Base-by-base conservation (phyloP, 1,284 basidiomycete genomes). In the Cerioporus squamosus region DNA sequence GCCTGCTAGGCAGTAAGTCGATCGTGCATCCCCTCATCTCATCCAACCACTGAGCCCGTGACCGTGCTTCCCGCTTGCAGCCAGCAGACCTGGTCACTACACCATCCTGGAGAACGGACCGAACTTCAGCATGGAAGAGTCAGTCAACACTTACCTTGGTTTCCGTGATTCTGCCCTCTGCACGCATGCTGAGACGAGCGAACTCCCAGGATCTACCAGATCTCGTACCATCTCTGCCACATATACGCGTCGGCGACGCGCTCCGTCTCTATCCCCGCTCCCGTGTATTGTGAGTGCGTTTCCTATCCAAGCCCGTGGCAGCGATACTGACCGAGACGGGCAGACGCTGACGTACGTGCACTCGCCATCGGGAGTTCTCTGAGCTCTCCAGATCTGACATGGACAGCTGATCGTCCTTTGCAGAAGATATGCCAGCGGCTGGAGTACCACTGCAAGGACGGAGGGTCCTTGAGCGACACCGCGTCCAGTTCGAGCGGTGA, bases 251-350 rank as follows among this genome's bases (percentile, higher is more conserved):
- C 82, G 23, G 82, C 84, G 0, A 86, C 85, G 0, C 78, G 84
- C 1, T 83, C 86, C 0, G 87, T 90, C 0, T 87, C 85, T 0
- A 86, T 88, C 20, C 86, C 86, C 0, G 84, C 85, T 0, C 85
- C 85, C 0, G 83, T 87, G 0, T 87, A 87, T 49, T 87, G 85
- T 87, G 62, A 75, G 84, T 77, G 5, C 8, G 14, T 3, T 14
- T 40, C 12, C n/a, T 23, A 18, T 22, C 9, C 18, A n/a, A 51
- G n/a, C 17, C 26, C 5, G 4, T 3, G 9, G 7, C 20, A 15
- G 5, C 42, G 10, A 29, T 46, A 33, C 51, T 51, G 45, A 53
- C 53, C 24, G 43, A 24, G 10, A 31, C 40, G 48, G 58, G 38
- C 59, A 84, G 83, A 85, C 69, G 83, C 83, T 2, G 82, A 85